A percentile compares a stretch with the other conserved stretches of the same genome.
phyloP scores from a whole-genome alignment of 2,329 filamentous ascomycete species.

The Arthroderma sp. region DNA sequence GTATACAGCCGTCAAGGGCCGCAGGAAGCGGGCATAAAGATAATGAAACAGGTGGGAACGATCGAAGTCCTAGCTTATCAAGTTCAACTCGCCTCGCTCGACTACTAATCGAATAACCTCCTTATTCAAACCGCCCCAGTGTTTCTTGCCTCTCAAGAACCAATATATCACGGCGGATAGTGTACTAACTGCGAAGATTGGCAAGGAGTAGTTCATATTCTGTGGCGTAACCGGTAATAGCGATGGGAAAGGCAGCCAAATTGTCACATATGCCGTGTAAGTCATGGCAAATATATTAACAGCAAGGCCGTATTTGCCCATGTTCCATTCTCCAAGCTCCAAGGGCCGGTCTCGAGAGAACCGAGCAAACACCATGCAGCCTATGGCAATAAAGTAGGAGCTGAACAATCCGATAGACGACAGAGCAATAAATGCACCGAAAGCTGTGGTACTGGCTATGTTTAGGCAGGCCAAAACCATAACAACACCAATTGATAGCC shows the following conservation, averaged over 20 bases:
- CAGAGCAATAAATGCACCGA: constrained; percentile 31
- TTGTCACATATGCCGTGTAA: constrained; percentile 23
- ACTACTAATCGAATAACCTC: constrained; percentile 15
- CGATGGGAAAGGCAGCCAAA: constrained; percentile 27
- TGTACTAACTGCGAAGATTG: constrained; percentile 21
- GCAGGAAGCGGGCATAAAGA: background rate
- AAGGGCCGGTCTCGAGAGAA: constrained; percentile 16
- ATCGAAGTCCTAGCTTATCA: constrained; percentile 8
- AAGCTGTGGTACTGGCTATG: constrained; percentile 29
- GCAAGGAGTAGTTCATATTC: constrained; percentile 32
- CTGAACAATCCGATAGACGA: constrained; percentile 29
- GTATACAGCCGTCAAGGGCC: background rate
- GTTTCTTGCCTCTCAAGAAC: constrained; percentile 12
- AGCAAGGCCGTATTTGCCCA: constrained; percentile 21
- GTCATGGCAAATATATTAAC: constrained; percentile 28
- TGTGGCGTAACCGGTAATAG: constrained; percentile 23
- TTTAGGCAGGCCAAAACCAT: constrained; percentile 29
- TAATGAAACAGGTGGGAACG: background rate
- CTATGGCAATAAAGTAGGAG: constrained; percentile 32
- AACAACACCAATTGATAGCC: constrained; percentile 24
- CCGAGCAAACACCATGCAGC: constrained; percentile 24
- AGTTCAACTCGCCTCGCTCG: constrained; percentile 13
- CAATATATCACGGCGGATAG: constrained; percentile 13
- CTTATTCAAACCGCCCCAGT: constrained; percentile 15
- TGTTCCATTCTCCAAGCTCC: constrained; percentile 23